Evolutionary conservation across 345 rosid species (phyloP).

Genomic region (Eucalyptus polyanthemos): DNA sequence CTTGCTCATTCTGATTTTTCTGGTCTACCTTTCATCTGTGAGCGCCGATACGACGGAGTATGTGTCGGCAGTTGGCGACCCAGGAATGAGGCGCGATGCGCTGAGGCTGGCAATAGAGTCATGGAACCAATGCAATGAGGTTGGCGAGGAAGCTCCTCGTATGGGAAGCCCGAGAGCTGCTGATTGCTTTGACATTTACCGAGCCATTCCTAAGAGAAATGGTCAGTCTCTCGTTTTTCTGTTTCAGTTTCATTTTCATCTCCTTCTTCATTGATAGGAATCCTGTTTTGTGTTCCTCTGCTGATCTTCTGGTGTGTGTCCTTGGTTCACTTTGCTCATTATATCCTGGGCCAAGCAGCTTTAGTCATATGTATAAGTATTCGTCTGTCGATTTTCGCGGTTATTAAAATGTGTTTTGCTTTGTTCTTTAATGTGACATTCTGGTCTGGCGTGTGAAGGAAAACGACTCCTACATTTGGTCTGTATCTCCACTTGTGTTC

Average conservation of each 20-base stretch:
- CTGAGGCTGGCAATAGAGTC: slow-evolving; percentile 75
- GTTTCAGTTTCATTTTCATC: not conserved
- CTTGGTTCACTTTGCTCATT: not conserved
- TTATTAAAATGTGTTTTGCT: not conserved
- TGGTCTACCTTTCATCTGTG: not conserved
- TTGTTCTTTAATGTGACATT: not conserved
- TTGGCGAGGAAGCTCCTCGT: slow-evolving; percentile 56
- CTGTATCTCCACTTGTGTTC: not conserved
- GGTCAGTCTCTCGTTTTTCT: not conserved
- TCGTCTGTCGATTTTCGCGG: not conserved
- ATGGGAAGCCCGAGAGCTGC: slow-evolving; percentile 94
- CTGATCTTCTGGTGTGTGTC: not conserved
- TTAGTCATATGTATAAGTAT: not conserved
- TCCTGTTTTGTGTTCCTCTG: not conserved
- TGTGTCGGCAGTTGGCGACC: slow-evolving; percentile 67
- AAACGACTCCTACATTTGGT: not conserved
- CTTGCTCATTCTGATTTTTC: not conserved
- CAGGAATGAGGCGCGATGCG: slow-evolving; percentile 75
- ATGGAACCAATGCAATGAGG: slow-evolving; percentile 95
- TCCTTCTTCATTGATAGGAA: not conserved
- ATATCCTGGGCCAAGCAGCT: not conserved
- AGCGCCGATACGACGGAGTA: not conserved
- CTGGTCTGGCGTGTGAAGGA: not conserved
- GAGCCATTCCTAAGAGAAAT: not conserved
- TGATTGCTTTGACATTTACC: slow-evolving; percentile 63